Conservation (phyloP, 2,329 filamentous ascomycete genomes). For the Penicillium italicum region DNA sequence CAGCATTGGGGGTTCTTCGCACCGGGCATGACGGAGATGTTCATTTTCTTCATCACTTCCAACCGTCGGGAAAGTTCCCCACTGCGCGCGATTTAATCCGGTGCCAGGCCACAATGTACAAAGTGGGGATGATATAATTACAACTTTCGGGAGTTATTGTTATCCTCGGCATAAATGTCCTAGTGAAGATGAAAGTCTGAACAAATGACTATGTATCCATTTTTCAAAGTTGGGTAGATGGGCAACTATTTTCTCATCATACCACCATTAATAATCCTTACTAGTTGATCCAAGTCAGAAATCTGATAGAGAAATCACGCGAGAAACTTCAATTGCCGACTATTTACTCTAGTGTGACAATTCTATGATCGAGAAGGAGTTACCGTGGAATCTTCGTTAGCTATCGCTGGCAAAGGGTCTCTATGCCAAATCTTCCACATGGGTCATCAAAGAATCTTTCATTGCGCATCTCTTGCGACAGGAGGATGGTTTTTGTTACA, state of each 20-base stretch:
- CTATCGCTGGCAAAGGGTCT: constrained; percentile 8
- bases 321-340: too few species aligned
- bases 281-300: too few species aligned
- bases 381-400: constrained; percentile 8
- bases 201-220: too few species aligned
- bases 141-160: too few species aligned
- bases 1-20: constrained; percentile 16
- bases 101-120: background rate
- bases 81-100: constrained; percentile 4
- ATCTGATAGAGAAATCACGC: too few species aligned
- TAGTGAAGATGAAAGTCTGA: too few species aligned
- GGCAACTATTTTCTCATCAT: too few species aligned
- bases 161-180: too few species aligned
- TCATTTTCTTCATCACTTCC: background rate
- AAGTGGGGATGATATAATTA: background rate
- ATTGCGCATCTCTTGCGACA: constrained; percentile 12
- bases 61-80: constrained; percentile 4
- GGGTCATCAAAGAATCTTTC: constrained; percentile 16
- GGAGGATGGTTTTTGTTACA: constrained; percentile 13
- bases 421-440: constrained; percentile 13
- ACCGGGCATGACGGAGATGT: constrained; percentile 6
- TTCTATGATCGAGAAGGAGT: constrained; percentile 6
- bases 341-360: too few species aligned
- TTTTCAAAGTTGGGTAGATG: too few species aligned
- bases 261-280: too few species aligned